Conservation (phyloP, 2,329 filamentous ascomycete species). For the Cytospora mali region DNA sequence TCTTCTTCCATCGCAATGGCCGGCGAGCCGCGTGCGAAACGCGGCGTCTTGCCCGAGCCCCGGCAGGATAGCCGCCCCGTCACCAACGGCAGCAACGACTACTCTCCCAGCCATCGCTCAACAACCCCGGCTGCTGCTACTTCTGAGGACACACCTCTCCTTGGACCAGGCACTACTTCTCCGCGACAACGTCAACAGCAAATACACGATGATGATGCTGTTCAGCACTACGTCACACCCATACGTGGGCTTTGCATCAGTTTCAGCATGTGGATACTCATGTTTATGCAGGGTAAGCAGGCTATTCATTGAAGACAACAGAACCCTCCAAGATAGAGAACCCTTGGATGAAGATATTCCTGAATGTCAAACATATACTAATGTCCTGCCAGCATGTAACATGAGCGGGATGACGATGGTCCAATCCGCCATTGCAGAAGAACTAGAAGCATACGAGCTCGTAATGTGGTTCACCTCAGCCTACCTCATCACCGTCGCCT, state of each 20-base stretch:
- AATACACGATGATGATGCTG: constrained; percentile 19
- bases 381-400: constrained; percentile 55
- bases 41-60: background rate
- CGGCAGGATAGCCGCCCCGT: background rate
- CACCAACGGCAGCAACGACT: background rate
- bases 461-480: constrained; percentile 81
- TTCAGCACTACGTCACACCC: constrained; percentile 29
- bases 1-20: background rate
- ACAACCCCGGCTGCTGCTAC: constrained; percentile 25
- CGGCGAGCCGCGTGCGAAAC: background rate
- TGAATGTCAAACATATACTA: background rate
- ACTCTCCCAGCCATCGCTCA: constrained; percentile 6
- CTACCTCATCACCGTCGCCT: constrained; percentile 67
- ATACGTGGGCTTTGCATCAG: constrained; percentile 50
- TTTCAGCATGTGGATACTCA: constrained; percentile 56
- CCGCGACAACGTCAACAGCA: background rate
- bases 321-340: background rate
- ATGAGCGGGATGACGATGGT: constrained; percentile 82
- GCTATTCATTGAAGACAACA: background rate
- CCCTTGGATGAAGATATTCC: background rate
- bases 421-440: constrained; percentile 74
- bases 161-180: constrained; percentile 33
- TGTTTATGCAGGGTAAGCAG: constrained; percentile 60
- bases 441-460: constrained; percentile 72
- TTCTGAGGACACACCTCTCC: constrained; percentile 35